Evolutionary conservation across 2,329 filamentous ascomycete species (phyloP), one percentile per base, ranked within the genome.

Genomic region (Verticillium longisporum): DNA sequence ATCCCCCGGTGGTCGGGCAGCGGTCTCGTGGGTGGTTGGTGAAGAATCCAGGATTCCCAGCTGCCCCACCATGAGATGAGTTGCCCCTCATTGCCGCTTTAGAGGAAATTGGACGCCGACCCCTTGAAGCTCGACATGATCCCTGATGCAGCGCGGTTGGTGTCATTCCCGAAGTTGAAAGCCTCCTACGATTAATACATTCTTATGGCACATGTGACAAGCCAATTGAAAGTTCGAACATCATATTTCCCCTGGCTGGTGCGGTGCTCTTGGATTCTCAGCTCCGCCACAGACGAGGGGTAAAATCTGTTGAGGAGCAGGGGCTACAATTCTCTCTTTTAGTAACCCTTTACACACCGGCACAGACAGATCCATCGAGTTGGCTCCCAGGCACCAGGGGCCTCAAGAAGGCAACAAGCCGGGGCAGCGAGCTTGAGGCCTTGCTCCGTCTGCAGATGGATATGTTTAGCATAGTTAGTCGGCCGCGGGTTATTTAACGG

Each of bases 81-180:
- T 78, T 66, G 89, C 84, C 70, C 82, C 77, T n/a, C 87, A 11
- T 89, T 88, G 66, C 87, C 88, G 54, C 83, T 89, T 55, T 86
- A 88, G 41, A 64, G 79, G 86, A 61, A 7, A 57, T 59, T 59
- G 61, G 61, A 55, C 61, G 34, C 32, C 55, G 32, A 32, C 55
- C n/a, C 41, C 26, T 50, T 18, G 41, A 50, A 50, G 41, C 41
- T 50, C n/a, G 41, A 50, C 41, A 50, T 50, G 41, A 50, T 50
- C 41, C 41, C 41, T 50, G 41, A 11, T 50, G 18, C 41, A 50
- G 18, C 41, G 41, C 11, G 41, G 41, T 50, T 50, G 41, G 41
- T 50, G n/a, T n/a, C 41, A 4, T 50, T 50, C 18, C 21, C n/a
- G 2, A 18, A 50, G n/a, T n/a, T 50, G n/a, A n/a, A 50, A 50